phyloP scores from a whole-genome alignment of 768 basidiomycete genomes.

The Holtermannia corniformis region DNA sequence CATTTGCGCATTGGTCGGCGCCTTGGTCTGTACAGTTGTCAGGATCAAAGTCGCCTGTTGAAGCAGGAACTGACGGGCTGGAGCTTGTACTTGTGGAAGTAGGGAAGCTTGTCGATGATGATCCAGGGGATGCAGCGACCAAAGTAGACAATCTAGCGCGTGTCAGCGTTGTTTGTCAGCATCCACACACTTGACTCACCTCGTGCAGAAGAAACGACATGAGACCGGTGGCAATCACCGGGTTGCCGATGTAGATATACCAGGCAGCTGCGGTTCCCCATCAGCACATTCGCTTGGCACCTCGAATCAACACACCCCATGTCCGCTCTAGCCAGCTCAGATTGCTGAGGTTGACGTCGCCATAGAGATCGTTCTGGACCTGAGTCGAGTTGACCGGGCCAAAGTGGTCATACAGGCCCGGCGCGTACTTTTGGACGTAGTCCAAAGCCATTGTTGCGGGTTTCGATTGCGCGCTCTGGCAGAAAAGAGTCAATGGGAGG shows the following conservation, averaged over 20 bases:
- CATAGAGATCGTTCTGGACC: slow-evolving; percentile 63
- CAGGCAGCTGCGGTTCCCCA: slow-evolving; percentile 45
- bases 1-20: slow-evolving; percentile 70
- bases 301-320: slow-evolving; percentile 52
- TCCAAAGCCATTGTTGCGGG: slow-evolving; percentile 20
- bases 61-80: slow-evolving; percentile 52
- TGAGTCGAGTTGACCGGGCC: slow-evolving; percentile 65
- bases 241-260: slow-evolving; percentile 81
- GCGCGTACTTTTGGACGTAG: slow-evolving; percentile 28
- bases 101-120: slow-evolving; percentile 86
- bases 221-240: slow-evolving; percentile 82
- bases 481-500: too few species aligned
- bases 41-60: neutral
- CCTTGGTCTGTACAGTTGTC: slow-evolving; percentile 46
- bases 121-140: slow-evolving; percentile 92
- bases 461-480: too few species aligned
- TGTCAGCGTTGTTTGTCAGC: neutral
- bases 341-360: slow-evolving; percentile 27
- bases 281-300: neutral
- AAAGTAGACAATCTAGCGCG: slow-evolving; percentile 77
- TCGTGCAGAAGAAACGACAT: slow-evolving; percentile 91
- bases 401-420: slow-evolving; percentile 33
- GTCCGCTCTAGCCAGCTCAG: slow-evolving; percentile 51
- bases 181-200: slow-evolving; percentile 46
- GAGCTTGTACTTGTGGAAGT: slow-evolving; percentile 88